Percentiles rank a stretch among this genome's conserved stretches.
These are phyloP conservation scores for Kondoa malvinella DNA, from an alignment of 768 basidiomycete species.

Conservation along the genomic window DNA sequence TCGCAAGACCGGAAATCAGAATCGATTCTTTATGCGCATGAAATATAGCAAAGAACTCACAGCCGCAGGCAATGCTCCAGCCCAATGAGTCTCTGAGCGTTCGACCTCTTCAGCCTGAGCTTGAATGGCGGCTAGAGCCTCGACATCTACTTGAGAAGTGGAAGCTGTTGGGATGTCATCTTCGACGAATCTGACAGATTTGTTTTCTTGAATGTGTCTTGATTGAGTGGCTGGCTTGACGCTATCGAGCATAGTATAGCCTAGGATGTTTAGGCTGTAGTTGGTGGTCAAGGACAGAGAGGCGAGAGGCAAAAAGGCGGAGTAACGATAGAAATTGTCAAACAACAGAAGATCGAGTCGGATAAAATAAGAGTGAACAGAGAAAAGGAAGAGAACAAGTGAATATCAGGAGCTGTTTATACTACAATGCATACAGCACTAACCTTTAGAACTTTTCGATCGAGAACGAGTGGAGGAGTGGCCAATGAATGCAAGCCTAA, in stretches of 20 bases:
- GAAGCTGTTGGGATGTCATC: not conserved
- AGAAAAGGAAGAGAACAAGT: too few species aligned
- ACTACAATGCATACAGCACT: too few species aligned
- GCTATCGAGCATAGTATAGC: not conserved
- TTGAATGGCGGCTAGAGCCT: not conserved
- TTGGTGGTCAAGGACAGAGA: not conserved
- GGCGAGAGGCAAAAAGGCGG: not conserved
- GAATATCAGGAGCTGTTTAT: too few species aligned
- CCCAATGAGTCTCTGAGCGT: not conserved
- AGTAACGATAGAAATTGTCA: not conserved
- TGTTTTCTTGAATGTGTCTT: not conserved
- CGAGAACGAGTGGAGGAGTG: too few species aligned
- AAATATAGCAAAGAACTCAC: not conserved
- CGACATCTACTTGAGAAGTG: not conserved
- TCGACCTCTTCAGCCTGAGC: not conserved
- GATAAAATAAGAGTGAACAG: not conserved
- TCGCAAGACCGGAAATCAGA: not conserved
- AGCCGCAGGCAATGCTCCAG: slow-evolving; percentile 9
- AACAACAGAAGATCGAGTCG: not conserved
- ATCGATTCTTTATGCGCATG: not conserved
- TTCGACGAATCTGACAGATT: not conserved
- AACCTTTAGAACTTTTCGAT: too few species aligned
- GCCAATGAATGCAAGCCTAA: too few species aligned
- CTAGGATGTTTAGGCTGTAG: not conserved
- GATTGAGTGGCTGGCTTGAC: not conserved